Conservation (phyloP, 306 rosid genomes). For the Neltuma alba region DNA sequence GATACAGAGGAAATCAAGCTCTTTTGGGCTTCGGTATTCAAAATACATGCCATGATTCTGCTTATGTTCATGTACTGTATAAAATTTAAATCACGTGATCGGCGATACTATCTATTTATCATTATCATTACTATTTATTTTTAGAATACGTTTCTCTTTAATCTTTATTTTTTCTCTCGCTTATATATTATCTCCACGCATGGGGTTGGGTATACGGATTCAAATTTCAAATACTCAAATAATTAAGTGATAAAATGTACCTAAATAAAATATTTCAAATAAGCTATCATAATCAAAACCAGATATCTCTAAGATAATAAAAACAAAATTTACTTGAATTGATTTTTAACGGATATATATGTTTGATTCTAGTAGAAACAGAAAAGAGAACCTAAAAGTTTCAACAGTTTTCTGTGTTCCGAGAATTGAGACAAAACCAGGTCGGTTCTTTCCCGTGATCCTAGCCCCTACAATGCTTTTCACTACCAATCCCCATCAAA, state of each 20-base stretch:
- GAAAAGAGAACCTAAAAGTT: not conserved
- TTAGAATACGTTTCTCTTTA: not conserved
- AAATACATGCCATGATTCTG: too few relatives aligned
- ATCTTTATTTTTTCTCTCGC: too few relatives aligned
- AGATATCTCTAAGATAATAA: not conserved
- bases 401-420: not conserved
- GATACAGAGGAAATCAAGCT: conserved; percentile 11
- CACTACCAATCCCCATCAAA: not conserved
- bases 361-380: not conserved
- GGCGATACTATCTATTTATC: too few relatives aligned
- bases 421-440: not conserved
- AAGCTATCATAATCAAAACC: not conserved
- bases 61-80: not conserved
- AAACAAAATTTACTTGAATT: not conserved
- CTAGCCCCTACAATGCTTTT: not conserved
- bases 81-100: not conserved
- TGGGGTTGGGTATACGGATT: not conserved
- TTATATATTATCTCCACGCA: too few relatives aligned
- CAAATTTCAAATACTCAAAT: not conserved
- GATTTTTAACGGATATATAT: not conserved
- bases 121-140: too few relatives aligned
- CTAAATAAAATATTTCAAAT: too few relatives aligned
- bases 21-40: too few relatives aligned
- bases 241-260: not conserved
- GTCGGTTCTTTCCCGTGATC: conserved; percentile 20